A percentile compares a stretch with the other conserved stretches of the same genome.
Conservation (phyloP, 257 asterid species). For the Dorcoceras hygrometricum region DNA sequence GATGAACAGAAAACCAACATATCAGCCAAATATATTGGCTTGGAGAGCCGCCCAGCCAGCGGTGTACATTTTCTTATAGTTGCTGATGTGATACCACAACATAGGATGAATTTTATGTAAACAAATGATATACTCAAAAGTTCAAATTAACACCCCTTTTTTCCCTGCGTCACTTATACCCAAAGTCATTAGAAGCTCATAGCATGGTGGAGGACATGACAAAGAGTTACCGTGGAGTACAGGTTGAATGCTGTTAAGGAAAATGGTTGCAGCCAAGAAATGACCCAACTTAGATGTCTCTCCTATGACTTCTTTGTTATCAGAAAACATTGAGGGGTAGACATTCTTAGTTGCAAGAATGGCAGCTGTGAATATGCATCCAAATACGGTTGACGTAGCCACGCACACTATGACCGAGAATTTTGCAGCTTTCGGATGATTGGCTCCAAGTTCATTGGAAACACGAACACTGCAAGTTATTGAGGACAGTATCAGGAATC, state of each 20-base stretch:
- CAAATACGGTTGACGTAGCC: conserved; percentile 52
- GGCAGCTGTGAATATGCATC: conserved; percentile 43
- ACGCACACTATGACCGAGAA: conserved; percentile 54
- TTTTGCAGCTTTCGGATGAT: conserved; percentile 67
- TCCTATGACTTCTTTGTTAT: conserved; percentile 42
- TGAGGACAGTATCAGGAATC: not conserved
- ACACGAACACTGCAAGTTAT: conserved; percentile 63
- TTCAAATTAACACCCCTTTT: too few relatives aligned
- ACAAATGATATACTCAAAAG: too few relatives aligned
- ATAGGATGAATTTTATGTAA: not conserved
- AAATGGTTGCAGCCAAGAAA: conserved; percentile 64
- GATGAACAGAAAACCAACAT: not conserved
- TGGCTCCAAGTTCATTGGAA: conserved; percentile 79
- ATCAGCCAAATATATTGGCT: too few relatives aligned
- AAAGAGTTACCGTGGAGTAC: conserved; percentile 60
- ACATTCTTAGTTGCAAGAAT: conserved; percentile 40
- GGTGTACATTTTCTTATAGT: too few relatives aligned
- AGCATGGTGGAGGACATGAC: too few relatives aligned
- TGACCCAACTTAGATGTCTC: conserved; percentile 62
- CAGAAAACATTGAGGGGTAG: conserved; percentile 57
- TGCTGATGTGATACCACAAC: not conserved
- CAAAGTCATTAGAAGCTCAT: not conserved
- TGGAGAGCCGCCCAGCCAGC: too few relatives aligned
- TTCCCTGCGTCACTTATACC: too few relatives aligned
- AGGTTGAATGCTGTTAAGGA: conserved; percentile 80